Evolutionary conservation across 2,329 filamentous ascomycete species (phyloP), one percentile per base, ranked within the genome.

Genomic region (Fusarium sp.): DNA sequence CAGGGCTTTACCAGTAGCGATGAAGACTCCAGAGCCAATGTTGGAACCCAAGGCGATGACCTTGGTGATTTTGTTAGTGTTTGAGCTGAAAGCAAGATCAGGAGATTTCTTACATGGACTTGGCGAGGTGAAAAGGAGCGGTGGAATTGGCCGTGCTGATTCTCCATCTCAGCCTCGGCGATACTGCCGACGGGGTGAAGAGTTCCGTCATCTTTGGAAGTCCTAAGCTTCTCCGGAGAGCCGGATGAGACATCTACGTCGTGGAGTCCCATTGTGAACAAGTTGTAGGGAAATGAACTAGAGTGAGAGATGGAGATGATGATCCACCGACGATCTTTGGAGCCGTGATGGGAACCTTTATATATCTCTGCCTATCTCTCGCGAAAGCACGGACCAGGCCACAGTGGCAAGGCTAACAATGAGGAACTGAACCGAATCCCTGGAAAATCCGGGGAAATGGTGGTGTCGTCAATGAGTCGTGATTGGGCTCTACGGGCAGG

Each of bases 21-120:
- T 76, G 64, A 75, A 75, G 31, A 76, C 61, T 13, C 73, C 74
- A 14, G 65, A 70, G 13, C 74, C 74, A 11, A 76, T 71, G 31
- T 68, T 75, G 1, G 74, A 76, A 7, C 73, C 73, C 2, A 76
- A 56, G 3, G 73, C 68, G 27, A 76, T 74, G 31, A 75, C 71
- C 74, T 76, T 27, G 33, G 13, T 4, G 31, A 13, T 2, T 5
- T 5, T n/a, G 16, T 57, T 4, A 22, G 57, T 20, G 1, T 18
- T 27, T 18, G 45, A n/a, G 27, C 13, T 33, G 14, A 7, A 4
- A 20, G n/a, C 5, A 4, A 11, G 5, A 20, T 25, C 25, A 2
- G 5, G 25, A 27, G 6, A 5, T 31, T 52, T 27, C 69, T 54
- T 71, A 68, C 74, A 27, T 77, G 74, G 6, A 77, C 70, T 64